phyloP scores from a whole-genome alignment of 2,329 filamentous ascomycete genomes.

The Fusarium liriodendri region DNA sequence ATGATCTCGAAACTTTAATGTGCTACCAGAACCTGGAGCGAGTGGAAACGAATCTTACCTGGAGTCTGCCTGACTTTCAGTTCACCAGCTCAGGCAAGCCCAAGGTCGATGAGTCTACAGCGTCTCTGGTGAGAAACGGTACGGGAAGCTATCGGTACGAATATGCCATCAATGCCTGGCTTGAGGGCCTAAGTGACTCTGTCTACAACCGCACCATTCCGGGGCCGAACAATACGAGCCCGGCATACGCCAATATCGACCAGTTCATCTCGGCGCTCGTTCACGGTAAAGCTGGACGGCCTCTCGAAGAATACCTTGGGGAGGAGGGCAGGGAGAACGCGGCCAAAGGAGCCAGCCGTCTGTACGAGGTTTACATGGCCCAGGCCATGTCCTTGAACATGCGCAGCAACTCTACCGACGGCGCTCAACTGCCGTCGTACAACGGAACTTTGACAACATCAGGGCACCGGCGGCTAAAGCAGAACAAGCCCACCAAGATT shows the following conservation, averaged over 20 bases:
- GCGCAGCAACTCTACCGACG: slow-evolving; percentile 23
- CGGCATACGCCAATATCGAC: slow-evolving; percentile 31
- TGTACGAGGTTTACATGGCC: slow-evolving; percentile 43
- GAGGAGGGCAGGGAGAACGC: slow-evolving; percentile 25
- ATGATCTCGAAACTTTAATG: slow-evolving; percentile 35
- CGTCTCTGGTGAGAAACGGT: slow-evolving; percentile 5
- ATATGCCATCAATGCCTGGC: slow-evolving; percentile 35
- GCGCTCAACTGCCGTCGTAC: slow-evolving; percentile 13
- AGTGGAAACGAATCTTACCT: slow-evolving; percentile 36
- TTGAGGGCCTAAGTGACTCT: slow-evolving; percentile 26
- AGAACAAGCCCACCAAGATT: slow-evolving; percentile 43
- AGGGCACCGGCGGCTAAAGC: slow-evolving; percentile 31
- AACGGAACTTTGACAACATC: slow-evolving; percentile 16
- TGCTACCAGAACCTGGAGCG: slow-evolving; percentile 42
- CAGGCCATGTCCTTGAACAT: slow-evolving; percentile 44
- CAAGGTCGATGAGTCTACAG: slow-evolving; percentile 22
- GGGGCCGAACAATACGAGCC: slow-evolving; percentile 14
- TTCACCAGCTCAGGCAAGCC: slow-evolving; percentile 19
- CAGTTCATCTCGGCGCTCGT: slow-evolving; percentile 34
- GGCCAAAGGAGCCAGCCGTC: slow-evolving; percentile 16
- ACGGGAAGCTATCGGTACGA: slow-evolving; percentile 28
- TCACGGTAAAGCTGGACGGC: slow-evolving; percentile 14
- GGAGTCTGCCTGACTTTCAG: slow-evolving; percentile 31
- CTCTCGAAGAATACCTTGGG: slow-evolving; percentile 26
- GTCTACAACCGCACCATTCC: slow-evolving; percentile 31